Evolutionary conservation across 345 rosid genomes (phyloP).

Genomic region (Arabidopsis suecica): DNA sequence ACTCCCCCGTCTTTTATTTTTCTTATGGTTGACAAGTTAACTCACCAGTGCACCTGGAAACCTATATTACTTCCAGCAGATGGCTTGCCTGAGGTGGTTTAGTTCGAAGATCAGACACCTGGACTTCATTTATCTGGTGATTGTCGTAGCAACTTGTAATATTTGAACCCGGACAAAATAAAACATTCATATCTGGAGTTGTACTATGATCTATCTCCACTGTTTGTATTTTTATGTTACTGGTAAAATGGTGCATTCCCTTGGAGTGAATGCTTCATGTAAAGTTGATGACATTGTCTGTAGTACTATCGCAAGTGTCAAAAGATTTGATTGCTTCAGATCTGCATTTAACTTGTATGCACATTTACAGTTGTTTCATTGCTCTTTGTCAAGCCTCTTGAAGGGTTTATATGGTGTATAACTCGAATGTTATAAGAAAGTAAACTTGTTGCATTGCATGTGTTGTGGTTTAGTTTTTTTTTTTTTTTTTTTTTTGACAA

Average conservation of each 20-base stretch:
- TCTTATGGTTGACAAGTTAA: constrained; percentile 41
- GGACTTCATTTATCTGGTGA: constrained; percentile 43
- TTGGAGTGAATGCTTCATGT: constrained; percentile 47
- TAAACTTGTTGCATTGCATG: no score
- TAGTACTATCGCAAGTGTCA: constrained; percentile 28
- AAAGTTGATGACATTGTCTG: constrained; percentile 37
- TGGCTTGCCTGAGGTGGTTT: constrained; percentile 84
- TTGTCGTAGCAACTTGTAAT: constrained; percentile 39
- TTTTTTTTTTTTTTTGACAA: no score
- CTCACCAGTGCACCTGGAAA: constrained; percentile 69
- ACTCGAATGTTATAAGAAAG: no score
- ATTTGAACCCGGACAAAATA: constrained; percentile 44
- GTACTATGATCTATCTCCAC: constrained; percentile 34
- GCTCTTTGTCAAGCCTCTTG: background rate
- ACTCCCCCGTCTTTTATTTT: constrained; percentile 8
- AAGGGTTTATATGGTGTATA: no score
- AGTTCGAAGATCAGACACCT: constrained; percentile 46
- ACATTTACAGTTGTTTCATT: constrained; percentile 6
- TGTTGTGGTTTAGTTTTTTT: no score
- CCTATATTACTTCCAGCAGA: constrained; percentile 43
- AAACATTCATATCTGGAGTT: constrained; percentile 37
- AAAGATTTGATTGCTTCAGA: constrained; percentile 27
- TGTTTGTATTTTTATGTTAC: constrained; percentile 30
- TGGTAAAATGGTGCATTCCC: constrained; percentile 43
- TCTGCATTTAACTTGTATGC: background rate